Evolutionary conservation across 1,139 yeast species (phyloP).

Genomic region (Eremothecium sinecaudum): DNA sequence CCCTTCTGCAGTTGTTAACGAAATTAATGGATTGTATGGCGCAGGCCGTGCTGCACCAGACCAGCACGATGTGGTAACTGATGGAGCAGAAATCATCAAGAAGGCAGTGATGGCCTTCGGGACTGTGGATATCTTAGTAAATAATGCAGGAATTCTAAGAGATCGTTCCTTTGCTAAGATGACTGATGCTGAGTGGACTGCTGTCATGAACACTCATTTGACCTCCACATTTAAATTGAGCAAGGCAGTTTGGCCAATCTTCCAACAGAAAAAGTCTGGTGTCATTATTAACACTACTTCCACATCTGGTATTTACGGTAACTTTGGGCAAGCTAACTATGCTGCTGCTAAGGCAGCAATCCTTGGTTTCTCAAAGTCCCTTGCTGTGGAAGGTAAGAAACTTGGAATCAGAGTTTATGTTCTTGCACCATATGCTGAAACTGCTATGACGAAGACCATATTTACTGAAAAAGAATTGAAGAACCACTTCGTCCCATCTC

Average conservation of each 20-base stretch:
- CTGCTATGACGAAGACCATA: conserved; percentile 89
- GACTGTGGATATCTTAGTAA: conserved; percentile 72
- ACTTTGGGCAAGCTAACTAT: conserved; percentile 95
- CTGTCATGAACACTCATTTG: conserved; percentile 74
- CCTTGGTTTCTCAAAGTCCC: conserved; percentile 71
- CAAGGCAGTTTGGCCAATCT: conserved; percentile 89
- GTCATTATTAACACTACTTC: conserved; percentile 82
- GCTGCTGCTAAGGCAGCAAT: conserved; percentile 90
- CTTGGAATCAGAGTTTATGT: conserved; percentile 66
- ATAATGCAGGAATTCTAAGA: conserved; percentile 91
- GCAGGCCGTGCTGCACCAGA: conserved; percentile 84
- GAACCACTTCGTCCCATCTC: conserved; percentile 77
- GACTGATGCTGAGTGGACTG: conserved; percentile 76
- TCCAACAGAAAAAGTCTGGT: conserved; percentile 70
- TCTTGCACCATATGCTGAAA: conserved; percentile 96
- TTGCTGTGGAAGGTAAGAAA: conserved; percentile 86
- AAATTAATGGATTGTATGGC: conserved; percentile 48
- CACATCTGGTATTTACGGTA: conserved; percentile 94
- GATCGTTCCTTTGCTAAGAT: conserved; percentile 83
- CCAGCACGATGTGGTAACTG: conserved; percentile 68
- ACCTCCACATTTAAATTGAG: conserved; percentile 74
- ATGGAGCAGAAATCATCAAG: conserved; percentile 67
- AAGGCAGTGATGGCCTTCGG: conserved; percentile 75
- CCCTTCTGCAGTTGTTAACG: conserved; percentile 66
- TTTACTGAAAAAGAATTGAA: conserved; percentile 66